Evolutionary conservation across 768 basidiomycete genomes (phyloP), one percentile per base, ranked within the genome.

Genomic region (Naganishia friedmannii): DNA sequence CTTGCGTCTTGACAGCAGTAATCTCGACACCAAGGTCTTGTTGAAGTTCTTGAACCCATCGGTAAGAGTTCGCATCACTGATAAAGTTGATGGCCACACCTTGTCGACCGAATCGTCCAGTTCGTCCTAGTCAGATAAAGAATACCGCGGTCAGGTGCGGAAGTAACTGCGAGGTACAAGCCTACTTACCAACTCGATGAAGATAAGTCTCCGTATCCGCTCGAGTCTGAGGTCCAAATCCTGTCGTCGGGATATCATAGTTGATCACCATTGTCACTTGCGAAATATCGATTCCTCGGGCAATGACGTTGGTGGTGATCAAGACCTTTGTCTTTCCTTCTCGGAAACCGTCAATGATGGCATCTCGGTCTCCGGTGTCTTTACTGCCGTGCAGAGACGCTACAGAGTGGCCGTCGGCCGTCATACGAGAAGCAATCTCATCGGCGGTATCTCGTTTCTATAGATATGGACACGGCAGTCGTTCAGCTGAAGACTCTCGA

Each of bases 201-300:
- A 98, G 89, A 79, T 99, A 99, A 0, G 95, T 98, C 84, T 98
- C 96, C 55, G 93, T 85, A 78, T 99, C 96, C 0, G 93, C 92
- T 70, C 74, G 70, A 82, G 84, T 74, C 80, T 70, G 65, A 1
- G 69, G 85, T 72, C 90, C 89, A 73, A 78, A 72, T 77, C 83
- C 58, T 73, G 77, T 74, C 78, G 80, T 67, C 75, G 94, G 93
- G 31, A 96, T 86, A 78, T 97, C 94, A 78, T 98, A 99, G 83
- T 98, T 98, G 81, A 99, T 93, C n/a, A 98, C 95, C 93, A 99
- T 93, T 85, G 97, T 99, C 76, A 99, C 96, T 83, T 97, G 95
- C 67, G 93, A 85, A 77, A 99, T 96, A 77, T 99, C 96, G 83
- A 99, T 98, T 53, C 96, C 96, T 21, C 96, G 88, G 0, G 96